Evolutionary conservation across 768 basidiomycete genomes (phyloP).

Genomic region (Leccinellum albellum): DNA sequence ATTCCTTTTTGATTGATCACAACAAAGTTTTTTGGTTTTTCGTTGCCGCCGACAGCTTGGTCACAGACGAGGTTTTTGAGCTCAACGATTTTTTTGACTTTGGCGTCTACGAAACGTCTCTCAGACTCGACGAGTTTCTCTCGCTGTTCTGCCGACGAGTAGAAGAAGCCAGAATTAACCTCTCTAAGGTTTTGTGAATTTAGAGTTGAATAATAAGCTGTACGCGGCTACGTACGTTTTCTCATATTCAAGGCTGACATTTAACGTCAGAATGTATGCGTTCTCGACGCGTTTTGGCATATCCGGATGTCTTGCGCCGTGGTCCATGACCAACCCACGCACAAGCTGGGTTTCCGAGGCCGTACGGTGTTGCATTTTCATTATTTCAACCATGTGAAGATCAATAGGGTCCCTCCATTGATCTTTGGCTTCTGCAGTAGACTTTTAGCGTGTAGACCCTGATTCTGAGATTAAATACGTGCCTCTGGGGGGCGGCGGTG

Average conservation of each 20-base stretch:
- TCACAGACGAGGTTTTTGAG: slow-evolving; percentile 97
- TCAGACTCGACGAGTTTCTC: slow-evolving; percentile 99
- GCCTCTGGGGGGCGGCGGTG: slow-evolving; percentile 61
- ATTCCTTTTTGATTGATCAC: slow-evolving; percentile 99
- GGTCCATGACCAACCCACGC: slow-evolving; percentile 93
- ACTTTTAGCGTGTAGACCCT: slow-evolving; percentile 30
- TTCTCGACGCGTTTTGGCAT: slow-evolving; percentile 99
- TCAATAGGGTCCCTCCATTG: slow-evolving; percentile 89
- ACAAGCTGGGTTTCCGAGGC: slow-evolving; percentile 96
- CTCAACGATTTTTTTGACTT: slow-evolving; percentile 93
- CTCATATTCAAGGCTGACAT: slow-evolving; percentile 98
- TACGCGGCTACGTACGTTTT: slow-evolving; percentile 77
- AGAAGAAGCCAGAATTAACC: slow-evolving; percentile 99
- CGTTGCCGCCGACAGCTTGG: slow-evolving; percentile 77
- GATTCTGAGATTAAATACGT: slow-evolving; percentile 20
- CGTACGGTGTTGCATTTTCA: slow-evolving; percentile 99
- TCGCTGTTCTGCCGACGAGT: slow-evolving; percentile 95
- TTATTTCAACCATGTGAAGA: slow-evolving; percentile 98
- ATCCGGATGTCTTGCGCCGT: slow-evolving; percentile 96
- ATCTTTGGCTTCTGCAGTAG: slow-evolving; percentile 50
- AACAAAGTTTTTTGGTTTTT: slow-evolving; percentile 85
- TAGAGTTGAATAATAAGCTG: slow-evolving; percentile 10
- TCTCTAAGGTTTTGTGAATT: slow-evolving; percentile 54
- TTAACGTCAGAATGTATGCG: slow-evolving; percentile 90
- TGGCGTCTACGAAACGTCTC: slow-evolving; percentile 87